Percentiles rank a stretch among this genome's conserved stretches.
These are phyloP conservation scores for Tricholoma sp. DNA, from an alignment of 768 basidiomycete genomes.

Conservation along the genomic window DNA sequence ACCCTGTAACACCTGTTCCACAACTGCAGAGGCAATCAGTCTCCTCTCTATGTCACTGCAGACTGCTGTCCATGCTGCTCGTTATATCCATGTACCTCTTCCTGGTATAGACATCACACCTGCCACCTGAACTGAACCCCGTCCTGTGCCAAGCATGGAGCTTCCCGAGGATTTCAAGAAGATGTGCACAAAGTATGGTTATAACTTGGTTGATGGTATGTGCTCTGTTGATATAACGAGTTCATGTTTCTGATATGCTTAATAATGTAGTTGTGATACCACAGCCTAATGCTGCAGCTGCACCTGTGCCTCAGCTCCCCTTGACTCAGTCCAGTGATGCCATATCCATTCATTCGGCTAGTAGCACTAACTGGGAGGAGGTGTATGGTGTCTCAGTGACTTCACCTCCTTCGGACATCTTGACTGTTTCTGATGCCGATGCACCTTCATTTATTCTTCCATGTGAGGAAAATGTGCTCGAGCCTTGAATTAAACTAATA, in stretches of 20 bases:
- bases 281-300: background rate
- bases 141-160: background rate
- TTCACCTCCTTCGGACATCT: no score
- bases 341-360: background rate
- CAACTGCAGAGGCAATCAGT: background rate
- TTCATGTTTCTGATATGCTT: no score
- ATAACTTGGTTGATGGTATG: background rate
- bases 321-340: background rate
- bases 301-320: background rate
- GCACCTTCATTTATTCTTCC: no score
- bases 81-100: background rate
- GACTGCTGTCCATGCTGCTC: background rate
- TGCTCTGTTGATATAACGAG: background rate
- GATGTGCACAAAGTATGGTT: background rate
- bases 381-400: no score
- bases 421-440: no score
- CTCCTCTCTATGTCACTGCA: background rate
- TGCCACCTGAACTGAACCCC: background rate
- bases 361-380: no score
- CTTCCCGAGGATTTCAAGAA: background rate
- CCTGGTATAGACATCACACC: background rate
- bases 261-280: no score
- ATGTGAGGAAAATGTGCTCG: no score
- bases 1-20: background rate
- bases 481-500: no score